Base-by-base conservation (phyloP, 352 stramenopile genomes). In the Globisporangium iwayamae region DNA sequence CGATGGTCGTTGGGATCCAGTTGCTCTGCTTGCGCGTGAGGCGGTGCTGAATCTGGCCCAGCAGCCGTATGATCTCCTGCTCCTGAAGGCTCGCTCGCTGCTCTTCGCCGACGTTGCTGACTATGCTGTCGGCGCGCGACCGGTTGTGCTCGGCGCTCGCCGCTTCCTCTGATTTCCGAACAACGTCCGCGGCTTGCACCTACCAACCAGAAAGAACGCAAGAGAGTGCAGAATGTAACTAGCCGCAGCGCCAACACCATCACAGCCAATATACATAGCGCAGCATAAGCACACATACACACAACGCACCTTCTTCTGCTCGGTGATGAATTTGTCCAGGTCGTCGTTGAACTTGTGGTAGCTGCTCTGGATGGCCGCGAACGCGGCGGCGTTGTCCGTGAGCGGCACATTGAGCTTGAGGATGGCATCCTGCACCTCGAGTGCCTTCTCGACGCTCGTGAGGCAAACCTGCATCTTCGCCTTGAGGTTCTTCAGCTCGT, bases 1-100 rank as follows among this genome's bases (percentile, higher is more conserved):
- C 50, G 45, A 88, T 79, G 68, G 79, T 89, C 66, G 85, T 86
- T 54, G 68, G 66, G 65, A 89, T 84, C 81, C 81, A 91, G 39
- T 81, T 72, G 51, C 66, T 80, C 59, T 73, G 79, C 63, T 89
- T 89, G 71, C 79, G 78, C 4, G 79, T 85, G 30, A 90, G 78
- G 45, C 81, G 78, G 51, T 85, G 70, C 69, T 89, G 78, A 69
- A 90, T 87, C 65, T 76, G 72, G 43, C 62, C 55, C 54, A 85
- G 60, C 20, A 89, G 60, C 59, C 84, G 87, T 30, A 70, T 41
- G 4, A 89, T 68, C 0, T 70, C 66, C 54, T 85, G 63, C 47
- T 54, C 32, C 47, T 53, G 28, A 8, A 13, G 10, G 22, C 38
- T 65, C 25, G 22, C 48, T 20, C 68, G 45, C 22, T 46, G 55